Conservation (phyloP, 352 stramenopile species). For the Phytophthora chlamydospora region DNA sequence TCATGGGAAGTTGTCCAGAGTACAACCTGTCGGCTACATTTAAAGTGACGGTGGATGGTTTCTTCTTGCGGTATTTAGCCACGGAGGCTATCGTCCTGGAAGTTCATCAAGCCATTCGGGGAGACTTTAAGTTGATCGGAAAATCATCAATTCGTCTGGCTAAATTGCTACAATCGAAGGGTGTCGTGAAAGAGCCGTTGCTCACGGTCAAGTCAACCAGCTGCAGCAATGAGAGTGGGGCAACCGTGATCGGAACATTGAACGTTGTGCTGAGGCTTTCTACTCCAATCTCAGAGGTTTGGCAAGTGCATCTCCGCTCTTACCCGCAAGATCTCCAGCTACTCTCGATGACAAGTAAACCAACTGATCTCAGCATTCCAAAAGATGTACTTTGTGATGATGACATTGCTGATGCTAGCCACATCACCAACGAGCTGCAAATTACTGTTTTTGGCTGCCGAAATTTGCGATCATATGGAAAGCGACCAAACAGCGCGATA, state of each 20-base stretch:
- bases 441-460: slow-evolving; percentile 72
- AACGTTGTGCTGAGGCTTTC: slow-evolving; percentile 88
- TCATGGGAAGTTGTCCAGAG: slow-evolving; percentile 77
- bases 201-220: slow-evolving; percentile 52
- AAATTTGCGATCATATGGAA: slow-evolving; percentile 53
- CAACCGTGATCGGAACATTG: slow-evolving; percentile 67
- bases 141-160: slow-evolving; percentile 68
- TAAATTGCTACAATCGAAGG: slow-evolving; percentile 76
- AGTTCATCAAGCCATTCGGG: slow-evolving; percentile 87
- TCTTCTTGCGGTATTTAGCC: slow-evolving; percentile 92
- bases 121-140: slow-evolving; percentile 90
- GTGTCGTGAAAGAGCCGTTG: slow-evolving; percentile 67
- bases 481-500: slow-evolving; percentile 39
- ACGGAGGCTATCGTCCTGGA: slow-evolving; percentile 89
- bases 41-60: slow-evolving; percentile 92
- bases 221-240: slow-evolving; percentile 23
- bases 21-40: slow-evolving; percentile 94
- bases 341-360: slow-evolving; percentile 35
- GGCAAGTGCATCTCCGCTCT: slow-evolving; percentile 88
- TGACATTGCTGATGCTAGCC: slow-evolving; percentile 27
- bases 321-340: slow-evolving; percentile 85
- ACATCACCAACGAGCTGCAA: slow-evolving; percentile 64
- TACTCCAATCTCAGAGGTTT: slow-evolving; percentile 91
- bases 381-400: slow-evolving; percentile 24
- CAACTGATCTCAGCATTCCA: background rate